Evolutionary conservation across 129 eudicot genomes (phyloP).

Genomic region (Calendula officinalis): DNA sequence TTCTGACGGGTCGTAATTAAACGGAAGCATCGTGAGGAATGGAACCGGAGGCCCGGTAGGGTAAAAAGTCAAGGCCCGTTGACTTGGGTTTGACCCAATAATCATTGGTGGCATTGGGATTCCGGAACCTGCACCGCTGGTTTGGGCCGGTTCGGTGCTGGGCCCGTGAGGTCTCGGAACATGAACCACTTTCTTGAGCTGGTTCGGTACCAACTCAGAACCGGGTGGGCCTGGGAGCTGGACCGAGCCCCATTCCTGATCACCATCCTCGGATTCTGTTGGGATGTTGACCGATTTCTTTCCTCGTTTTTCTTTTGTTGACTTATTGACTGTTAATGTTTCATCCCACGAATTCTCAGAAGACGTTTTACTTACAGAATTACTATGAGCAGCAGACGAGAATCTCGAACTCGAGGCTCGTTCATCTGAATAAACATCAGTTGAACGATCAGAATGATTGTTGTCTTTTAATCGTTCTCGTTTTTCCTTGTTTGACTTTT

Average conservation of each 20-base stretch:
- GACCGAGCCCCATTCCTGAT: slow-evolving; percentile 52
- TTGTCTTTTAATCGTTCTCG: slow-evolving; percentile 41
- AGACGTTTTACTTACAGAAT: slow-evolving; percentile 69
- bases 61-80: slow-evolving; percentile 63
- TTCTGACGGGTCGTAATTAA: slow-evolving; percentile 55
- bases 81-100: slow-evolving; percentile 53
- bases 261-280: slow-evolving; percentile 46
- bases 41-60: slow-evolving; percentile 99
- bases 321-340: slow-evolving; percentile 46
- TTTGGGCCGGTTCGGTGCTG: slow-evolving; percentile 54
- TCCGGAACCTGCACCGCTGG: slow-evolving; percentile 61
- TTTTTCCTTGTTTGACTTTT: slow-evolving; percentile 45
- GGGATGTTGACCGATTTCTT: slow-evolving; percentile 35
- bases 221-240: slow-evolving; percentile 26
- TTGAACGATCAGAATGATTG: slow-evolving; percentile 38
- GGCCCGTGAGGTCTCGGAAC: slow-evolving; percentile 43
- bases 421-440: slow-evolving; percentile 55
- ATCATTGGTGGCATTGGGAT: slow-evolving; percentile 58
- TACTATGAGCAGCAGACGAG: slow-evolving; percentile 66
- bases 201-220: slow-evolving; percentile 40
- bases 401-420: slow-evolving; percentile 55
- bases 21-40: slow-evolving; percentile 80
- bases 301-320: slow-evolving; percentile 65
- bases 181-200: slow-evolving; percentile 30
- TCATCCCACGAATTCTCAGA: slow-evolving; percentile 96